Conservation (phyloP, 768 basidiomycete species). For the Suillus discolor region DNA sequence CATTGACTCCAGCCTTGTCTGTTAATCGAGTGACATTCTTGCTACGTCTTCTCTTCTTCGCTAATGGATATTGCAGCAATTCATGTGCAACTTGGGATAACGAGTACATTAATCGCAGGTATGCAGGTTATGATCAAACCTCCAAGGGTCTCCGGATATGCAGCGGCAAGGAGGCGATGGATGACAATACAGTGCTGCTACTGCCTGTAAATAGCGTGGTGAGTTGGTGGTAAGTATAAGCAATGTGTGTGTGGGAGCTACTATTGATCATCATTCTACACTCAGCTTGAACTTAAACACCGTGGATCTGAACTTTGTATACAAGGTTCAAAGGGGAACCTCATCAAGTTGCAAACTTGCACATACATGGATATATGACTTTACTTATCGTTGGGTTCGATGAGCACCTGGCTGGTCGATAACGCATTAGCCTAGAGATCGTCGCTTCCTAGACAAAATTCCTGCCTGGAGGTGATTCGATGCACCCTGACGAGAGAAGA, state of each 20-base stretch:
- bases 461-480: neutral
- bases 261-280: neutral
- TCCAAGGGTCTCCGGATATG: neutral
- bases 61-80: neutral
- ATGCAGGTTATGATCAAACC: neutral
- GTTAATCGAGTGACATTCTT: neutral
- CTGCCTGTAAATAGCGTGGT: neutral
- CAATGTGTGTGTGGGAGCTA: neutral
- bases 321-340: constrained; percentile 3
- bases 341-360: neutral
- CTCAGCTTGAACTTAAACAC: constrained; percentile 6
- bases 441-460: neutral
- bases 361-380: neutral
- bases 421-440: neutral
- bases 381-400: neutral
- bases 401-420: neutral
- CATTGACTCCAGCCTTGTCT: neutral
- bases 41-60: neutral
- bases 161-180: neutral
- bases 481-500: neutral
- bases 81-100: neutral
- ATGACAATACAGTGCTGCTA: neutral
- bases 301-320: constrained; percentile 1
- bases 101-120: neutral
- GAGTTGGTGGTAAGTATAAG: neutral